Percentiles rank a stretch among this genome's conserved stretches.
phyloP scores from a whole-genome alignment of 345 rosid species.

The Diplotaxis tenuifolia region DNA sequence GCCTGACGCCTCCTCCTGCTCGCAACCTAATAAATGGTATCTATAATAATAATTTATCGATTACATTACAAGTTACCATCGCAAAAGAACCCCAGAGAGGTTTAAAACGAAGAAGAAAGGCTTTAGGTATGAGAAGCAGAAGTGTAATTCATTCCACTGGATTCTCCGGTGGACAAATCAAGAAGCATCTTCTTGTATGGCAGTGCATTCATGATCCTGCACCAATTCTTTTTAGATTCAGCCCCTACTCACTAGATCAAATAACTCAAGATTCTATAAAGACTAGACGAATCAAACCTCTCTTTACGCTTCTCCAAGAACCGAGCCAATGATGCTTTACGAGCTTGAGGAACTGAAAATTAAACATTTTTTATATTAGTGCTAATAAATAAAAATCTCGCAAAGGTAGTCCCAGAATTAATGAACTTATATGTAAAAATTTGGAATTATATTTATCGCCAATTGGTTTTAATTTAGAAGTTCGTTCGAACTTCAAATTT shows the following conservation, averaged over 20 bases:
- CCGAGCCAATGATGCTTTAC: conserved; percentile 91
- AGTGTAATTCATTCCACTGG: conserved; percentile 36
- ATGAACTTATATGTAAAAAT: background rate
- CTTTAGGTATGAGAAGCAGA: conserved; percentile 30
- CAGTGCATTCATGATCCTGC: conserved; percentile 53
- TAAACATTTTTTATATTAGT: background rate
- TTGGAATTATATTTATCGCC: background rate
- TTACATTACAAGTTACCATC: conserved; percentile 18
- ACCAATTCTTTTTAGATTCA: conserved; percentile 5
- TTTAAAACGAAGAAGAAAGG: background rate
- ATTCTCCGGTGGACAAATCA: conserved; percentile 35
- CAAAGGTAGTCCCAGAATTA: background rate
- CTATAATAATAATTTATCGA: conserved; percentile 24
- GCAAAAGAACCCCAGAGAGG: background rate
- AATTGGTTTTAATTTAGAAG: background rate
- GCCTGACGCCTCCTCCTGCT: conserved; percentile 10
- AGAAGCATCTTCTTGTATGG: conserved; percentile 60
- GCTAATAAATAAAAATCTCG: background rate
- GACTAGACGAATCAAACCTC: conserved; percentile 43
- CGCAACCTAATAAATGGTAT: conserved; percentile 12
- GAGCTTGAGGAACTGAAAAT: conserved; percentile 72
- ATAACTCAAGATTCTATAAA: background rate
- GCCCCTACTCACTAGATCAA: background rate
- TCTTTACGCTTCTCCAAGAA: conserved; percentile 97
- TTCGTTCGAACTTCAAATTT: background rate